A percentile compares a stretch with the other conserved stretches of the same genome.
Conservation (phyloP, 2,329 filamentous ascomycete species). For the Phialophora expanda region DNA sequence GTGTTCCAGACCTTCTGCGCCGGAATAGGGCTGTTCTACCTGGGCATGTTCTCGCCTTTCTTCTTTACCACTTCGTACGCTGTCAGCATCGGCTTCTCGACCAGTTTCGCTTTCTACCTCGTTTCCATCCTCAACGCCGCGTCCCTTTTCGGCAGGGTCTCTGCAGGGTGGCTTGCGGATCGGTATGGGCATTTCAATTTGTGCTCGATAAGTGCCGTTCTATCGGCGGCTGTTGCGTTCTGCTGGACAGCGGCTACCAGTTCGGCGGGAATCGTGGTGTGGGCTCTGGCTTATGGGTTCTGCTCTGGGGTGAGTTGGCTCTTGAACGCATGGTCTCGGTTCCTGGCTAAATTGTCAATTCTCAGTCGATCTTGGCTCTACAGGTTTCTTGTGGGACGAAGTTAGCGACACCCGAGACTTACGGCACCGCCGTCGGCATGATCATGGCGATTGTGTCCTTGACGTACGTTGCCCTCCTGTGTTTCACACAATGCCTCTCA, state of each 20-base stretch:
- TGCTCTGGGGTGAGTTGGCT: conserved; percentile 39
- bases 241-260: conserved; percentile 41
- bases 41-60: conserved; percentile 43
- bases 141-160: conserved; percentile 45
- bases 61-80: conserved; percentile 45
- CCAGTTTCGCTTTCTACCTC: conserved; percentile 40
- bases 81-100: conserved; percentile 37
- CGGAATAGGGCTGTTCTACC: conserved; percentile 38
- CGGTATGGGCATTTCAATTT: conserved; percentile 44
- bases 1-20: conserved; percentile 38
- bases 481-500: background rate
- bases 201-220: conserved; percentile 37
- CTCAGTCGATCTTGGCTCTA: conserved; percentile 54
- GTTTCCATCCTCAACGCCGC: conserved; percentile 45
- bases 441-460: conserved; percentile 51
- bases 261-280: conserved; percentile 43
- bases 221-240: conserved; percentile 42
- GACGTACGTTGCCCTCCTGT: conserved; percentile 44
- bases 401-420: conserved; percentile 47
- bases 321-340: background rate
- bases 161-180: conserved; percentile 46
- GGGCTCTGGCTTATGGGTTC: conserved; percentile 44
- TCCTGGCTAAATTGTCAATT: background rate
- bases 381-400: conserved; percentile 55
- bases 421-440: conserved; percentile 52